A percentile compares a stretch with the other conserved stretches of the same genome.
phyloP scores from a whole-genome alignment of 2,329 filamentous ascomycete genomes.

The Cladosporium sp. region DNA sequence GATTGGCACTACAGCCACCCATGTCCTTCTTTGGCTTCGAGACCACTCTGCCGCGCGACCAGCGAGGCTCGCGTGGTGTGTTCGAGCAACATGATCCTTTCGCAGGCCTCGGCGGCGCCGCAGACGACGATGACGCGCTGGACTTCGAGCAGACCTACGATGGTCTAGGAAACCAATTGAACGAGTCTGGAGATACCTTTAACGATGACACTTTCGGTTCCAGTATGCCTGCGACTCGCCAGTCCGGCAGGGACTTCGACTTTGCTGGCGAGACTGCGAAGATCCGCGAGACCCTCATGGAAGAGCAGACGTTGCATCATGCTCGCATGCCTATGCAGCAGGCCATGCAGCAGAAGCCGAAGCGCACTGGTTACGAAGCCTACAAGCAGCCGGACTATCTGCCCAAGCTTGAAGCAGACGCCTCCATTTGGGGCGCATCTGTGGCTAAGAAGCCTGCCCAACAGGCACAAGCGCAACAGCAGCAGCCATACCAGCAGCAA shows the following conservation, averaged over 20 bases:
- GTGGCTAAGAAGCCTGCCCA: constrained; percentile 51
- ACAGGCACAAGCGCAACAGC: constrained; percentile 21
- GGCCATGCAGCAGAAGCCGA: constrained; percentile 55
- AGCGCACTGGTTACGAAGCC: constrained; percentile 82
- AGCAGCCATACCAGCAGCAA: constrained; percentile 11
- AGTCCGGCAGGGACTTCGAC: constrained; percentile 84
- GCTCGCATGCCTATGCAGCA: constrained; percentile 63
- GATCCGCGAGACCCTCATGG: constrained; percentile 78
- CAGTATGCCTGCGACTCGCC: constrained; percentile 42
- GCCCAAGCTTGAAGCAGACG: constrained; percentile 86
- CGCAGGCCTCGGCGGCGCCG: constrained; percentile 65
- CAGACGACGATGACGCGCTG: constrained; percentile 55
- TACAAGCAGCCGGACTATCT: constrained; percentile 81
- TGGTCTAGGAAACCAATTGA: constrained; percentile 82
- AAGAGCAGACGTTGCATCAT: constrained; percentile 82
- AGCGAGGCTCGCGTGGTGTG: constrained; percentile 60
- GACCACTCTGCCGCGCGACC: constrained; percentile 59
- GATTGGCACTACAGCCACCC: constrained; percentile 12
- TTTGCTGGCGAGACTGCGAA: constrained; percentile 92
- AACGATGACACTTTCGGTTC: constrained; percentile 89
- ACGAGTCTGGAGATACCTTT: constrained; percentile 88
- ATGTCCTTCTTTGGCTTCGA: constrained; percentile 94
- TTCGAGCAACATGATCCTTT: constrained; percentile 76
- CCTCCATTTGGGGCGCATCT: constrained; percentile 82
- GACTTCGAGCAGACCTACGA: constrained; percentile 99